Percentiles rank a stretch among this genome's conserved stretches.
Evolutionary conservation across 805 yeast genomes (phyloP).

Genomic region (Barnettozyma botsteinii): DNA sequence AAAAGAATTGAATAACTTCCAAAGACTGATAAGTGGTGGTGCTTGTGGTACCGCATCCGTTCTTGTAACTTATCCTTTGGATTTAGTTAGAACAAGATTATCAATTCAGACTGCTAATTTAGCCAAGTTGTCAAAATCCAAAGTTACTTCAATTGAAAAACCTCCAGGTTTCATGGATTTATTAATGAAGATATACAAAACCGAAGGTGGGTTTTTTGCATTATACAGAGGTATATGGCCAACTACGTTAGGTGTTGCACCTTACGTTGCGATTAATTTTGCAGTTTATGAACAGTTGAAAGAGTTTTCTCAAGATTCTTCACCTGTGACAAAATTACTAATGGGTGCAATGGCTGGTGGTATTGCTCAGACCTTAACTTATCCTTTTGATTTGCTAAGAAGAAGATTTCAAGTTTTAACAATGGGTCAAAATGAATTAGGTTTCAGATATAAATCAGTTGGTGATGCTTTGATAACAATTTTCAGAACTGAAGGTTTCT

Average conservation of each 20-base stretch:
- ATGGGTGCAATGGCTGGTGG: constrained; percentile 89
- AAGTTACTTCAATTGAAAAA: constrained; percentile 28
- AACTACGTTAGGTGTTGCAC: constrained; percentile 93
- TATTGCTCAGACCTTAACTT: constrained; percentile 82
- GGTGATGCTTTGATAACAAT: constrained; percentile 68
- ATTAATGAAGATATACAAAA: constrained; percentile 49
- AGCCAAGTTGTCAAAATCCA: constrained; percentile 37
- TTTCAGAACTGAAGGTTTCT: constrained; percentile 64
- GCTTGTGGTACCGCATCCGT: constrained; percentile 79
- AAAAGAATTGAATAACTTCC: constrained; percentile 41
- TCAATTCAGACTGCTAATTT: constrained; percentile 81
- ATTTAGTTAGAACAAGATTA: constrained; percentile 82
- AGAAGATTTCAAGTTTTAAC: constrained; percentile 88
- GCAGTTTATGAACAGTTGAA: constrained; percentile 81
- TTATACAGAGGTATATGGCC: constrained; percentile 83
- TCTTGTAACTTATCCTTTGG: constrained; percentile 84
- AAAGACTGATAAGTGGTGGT: constrained; percentile 72
- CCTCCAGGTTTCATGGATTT: constrained; percentile 73
- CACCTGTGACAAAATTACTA: constrained; percentile 51
- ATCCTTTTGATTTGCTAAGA: constrained; percentile 86
- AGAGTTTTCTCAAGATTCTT: constrained; percentile 40
- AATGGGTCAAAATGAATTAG: constrained; percentile 69
- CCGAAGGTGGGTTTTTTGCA: constrained; percentile 79
- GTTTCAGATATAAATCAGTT: constrained; percentile 76
- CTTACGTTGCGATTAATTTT: constrained; percentile 90